Percentiles rank a stretch among this genome's conserved stretches.
Conservation (phyloP, 1,139 yeast species). For the Taiozyma sp. region DNA sequence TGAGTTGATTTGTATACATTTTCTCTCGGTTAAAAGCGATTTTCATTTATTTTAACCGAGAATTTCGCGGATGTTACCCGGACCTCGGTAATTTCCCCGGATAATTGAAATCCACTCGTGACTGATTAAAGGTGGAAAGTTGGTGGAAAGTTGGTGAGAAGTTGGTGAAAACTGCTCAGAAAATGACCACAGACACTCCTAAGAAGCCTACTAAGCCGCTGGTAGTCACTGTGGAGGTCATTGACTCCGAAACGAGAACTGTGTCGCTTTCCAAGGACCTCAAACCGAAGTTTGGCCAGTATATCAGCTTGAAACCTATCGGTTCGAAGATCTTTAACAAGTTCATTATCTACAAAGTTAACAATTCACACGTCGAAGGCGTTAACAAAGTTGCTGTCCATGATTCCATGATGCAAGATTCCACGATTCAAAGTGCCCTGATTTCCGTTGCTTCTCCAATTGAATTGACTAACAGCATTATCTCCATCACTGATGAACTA, state of each 20-base stretch:
- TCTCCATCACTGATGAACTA: slow-evolving; percentile 17
- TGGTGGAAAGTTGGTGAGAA: too few species aligned
- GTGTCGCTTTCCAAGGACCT: slow-evolving; percentile 1
- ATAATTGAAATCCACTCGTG: background rate
- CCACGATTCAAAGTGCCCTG: slow-evolving; percentile 16
- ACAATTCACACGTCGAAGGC: slow-evolving; percentile 2
- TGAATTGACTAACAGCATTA: slow-evolving; percentile 11
- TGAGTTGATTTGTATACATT: too few species aligned
- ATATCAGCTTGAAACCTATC: slow-evolving; percentile 15
- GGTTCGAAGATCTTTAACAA: slow-evolving; percentile 9
- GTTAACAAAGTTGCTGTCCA: slow-evolving; percentile 7
- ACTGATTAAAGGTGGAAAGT: too few species aligned
- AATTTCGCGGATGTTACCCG: background rate
- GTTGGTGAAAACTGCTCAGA: too few species aligned
- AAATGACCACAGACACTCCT: background rate
- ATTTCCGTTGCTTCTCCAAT: slow-evolving; percentile 11
- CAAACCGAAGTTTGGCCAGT: slow-evolving; percentile 1
- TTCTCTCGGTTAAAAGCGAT: too few species aligned
- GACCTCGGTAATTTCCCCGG: background rate
- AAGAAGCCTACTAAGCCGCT: background rate
- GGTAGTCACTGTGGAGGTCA: slow-evolving; percentile 6
- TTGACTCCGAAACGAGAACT: slow-evolving; percentile 2
- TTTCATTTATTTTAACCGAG: too few species aligned
- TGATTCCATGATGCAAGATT: slow-evolving; percentile 13
- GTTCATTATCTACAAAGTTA: slow-evolving; percentile 15